Evolutionary conservation across 371 early-diverging fungal species (phyloP).

Genomic region (Fennellomyces sp.): DNA sequence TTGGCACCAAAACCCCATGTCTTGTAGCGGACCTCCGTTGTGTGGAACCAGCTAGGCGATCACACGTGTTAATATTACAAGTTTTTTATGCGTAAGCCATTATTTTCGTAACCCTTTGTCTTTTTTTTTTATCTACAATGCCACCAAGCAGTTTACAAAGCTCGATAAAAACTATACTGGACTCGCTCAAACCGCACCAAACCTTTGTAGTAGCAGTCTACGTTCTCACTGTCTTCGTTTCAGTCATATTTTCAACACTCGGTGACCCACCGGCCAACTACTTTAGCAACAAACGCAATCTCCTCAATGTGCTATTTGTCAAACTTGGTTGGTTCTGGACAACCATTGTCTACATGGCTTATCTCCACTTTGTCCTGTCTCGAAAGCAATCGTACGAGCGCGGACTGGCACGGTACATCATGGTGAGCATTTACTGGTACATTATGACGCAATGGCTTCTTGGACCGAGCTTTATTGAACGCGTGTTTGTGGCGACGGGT

Average conservation of each 20-base stretch:
- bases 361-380: constrained; percentile 26
- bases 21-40: too few relatives aligned
- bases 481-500: constrained; percentile 74
- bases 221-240: constrained; percentile 25
- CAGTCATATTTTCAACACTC: constrained; percentile 28
- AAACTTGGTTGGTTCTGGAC: constrained; percentile 90
- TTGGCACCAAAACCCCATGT: too few relatives aligned
- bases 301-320: constrained; percentile 77
- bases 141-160: neutral
- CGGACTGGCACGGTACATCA: constrained; percentile 53
- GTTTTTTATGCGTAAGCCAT: too few relatives aligned
- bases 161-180: neutral
- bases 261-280: constrained; percentile 38
- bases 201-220: constrained; percentile 25
- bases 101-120: too few relatives aligned
- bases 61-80: too few relatives aligned
- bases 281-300: constrained; percentile 75
- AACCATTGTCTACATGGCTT: constrained; percentile 55
- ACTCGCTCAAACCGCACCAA: constrained; percentile 37
- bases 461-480: constrained; percentile 82
- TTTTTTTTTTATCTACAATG: neutral
- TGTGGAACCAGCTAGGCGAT: too few relatives aligned
- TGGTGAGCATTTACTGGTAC: constrained; percentile 84
- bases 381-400: constrained; percentile 16
- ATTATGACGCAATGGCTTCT: constrained; percentile 83